Conservation (phyloP, 2,329 filamentous ascomycete species). For the Fusarium virguliforme region DNA sequence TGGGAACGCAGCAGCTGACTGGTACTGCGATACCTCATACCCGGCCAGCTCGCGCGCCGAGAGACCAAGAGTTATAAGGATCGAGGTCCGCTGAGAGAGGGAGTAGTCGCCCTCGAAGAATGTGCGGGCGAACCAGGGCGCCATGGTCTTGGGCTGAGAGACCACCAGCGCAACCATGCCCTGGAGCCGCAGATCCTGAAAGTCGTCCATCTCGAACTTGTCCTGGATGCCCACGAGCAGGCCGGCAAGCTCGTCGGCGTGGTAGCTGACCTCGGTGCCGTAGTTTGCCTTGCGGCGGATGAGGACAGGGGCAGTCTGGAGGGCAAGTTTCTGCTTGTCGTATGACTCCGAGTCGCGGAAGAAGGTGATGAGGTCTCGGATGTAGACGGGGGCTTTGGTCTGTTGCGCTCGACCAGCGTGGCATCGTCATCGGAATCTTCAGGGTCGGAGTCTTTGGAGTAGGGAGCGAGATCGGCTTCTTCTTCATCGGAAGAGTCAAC, state of each 20-base stretch:
- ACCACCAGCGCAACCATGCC: constrained; percentile 87
- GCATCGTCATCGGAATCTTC: constrained; percentile 96
- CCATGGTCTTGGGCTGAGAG: constrained; percentile 83
- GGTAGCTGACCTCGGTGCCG: constrained; percentile 88
- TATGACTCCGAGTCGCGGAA: constrained; percentile 87
- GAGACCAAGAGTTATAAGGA: constrained; percentile 87
- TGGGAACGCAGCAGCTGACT: constrained; percentile 75
- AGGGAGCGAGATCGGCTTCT: constrained; percentile 80
- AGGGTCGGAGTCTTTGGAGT: constrained; percentile 88
- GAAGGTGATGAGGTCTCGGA: constrained; percentile 85
- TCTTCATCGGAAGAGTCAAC: constrained; percentile 72
- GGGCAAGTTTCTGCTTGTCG: constrained; percentile 85
- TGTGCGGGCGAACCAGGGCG: constrained; percentile 84
- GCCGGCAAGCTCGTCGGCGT: constrained; percentile 84
- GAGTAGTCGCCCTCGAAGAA: constrained; percentile 96
- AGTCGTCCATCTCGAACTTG: constrained; percentile 85
- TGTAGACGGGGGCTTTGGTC: constrained; percentile 88
- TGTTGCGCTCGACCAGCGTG: constrained; percentile 87
- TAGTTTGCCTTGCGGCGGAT: constrained; percentile 92
- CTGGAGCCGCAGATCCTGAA: constrained; percentile 82
- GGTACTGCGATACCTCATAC: constrained; percentile 72
- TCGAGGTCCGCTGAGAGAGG: constrained; percentile 83
- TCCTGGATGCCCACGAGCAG: constrained; percentile 87
- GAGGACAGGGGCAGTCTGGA: constrained; percentile 82
- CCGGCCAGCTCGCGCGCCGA: constrained; percentile 89